Evolutionary conservation across 1,139 yeast species (phyloP), one percentile per base, ranked within the genome.

Genomic region (Nakaseomyces kungkrabaensis): DNA sequence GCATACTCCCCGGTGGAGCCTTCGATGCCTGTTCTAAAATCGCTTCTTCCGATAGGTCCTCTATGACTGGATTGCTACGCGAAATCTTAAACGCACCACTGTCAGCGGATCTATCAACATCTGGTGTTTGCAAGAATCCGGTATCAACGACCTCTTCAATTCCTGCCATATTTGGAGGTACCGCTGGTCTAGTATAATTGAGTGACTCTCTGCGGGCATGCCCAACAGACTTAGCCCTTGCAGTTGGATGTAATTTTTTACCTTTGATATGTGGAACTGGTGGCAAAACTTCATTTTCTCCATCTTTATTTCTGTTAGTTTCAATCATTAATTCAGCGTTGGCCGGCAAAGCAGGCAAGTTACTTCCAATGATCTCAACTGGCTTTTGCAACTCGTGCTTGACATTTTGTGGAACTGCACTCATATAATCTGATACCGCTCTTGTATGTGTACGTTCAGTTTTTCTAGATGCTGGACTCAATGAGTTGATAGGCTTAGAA

Each of bases 191-290:
- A 44, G 57, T 56, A 43, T 56, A 60, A 49, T 68, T 70, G 56
- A 75, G 70, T 2, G 82, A 73, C 49, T 79, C 81, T 60, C 79
- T 81, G 56, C 87, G 76, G 27, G 77, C 76, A 62, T 85, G 90
- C 13, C 95, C 95, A 52, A 86, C 80, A 11, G 95, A 84, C 62
- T 85, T 85, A 4, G 95, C 94, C 59, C 95, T 77, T 0, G 94
- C 95, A 8, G 88, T 80, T 24, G 95, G 94, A 65, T 85, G 95
- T 59, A 76, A 69, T 52, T 70, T 72, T 44, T 65, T 66, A n/a
- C 44, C 44, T 4, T 29, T 41, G 34, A 29, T 29, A 13, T 41
- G 44, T 27, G 44, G 44, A 1, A 41, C 44, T n/a, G 25, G 44
- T 27, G 33, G 44, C 11, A 41, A 17, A 13, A 29, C 25, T 26